Evolutionary conservation across 225 moss, liverwort and hornwort species (phyloP).

Genomic region (Pleurozium schreberi): DNA sequence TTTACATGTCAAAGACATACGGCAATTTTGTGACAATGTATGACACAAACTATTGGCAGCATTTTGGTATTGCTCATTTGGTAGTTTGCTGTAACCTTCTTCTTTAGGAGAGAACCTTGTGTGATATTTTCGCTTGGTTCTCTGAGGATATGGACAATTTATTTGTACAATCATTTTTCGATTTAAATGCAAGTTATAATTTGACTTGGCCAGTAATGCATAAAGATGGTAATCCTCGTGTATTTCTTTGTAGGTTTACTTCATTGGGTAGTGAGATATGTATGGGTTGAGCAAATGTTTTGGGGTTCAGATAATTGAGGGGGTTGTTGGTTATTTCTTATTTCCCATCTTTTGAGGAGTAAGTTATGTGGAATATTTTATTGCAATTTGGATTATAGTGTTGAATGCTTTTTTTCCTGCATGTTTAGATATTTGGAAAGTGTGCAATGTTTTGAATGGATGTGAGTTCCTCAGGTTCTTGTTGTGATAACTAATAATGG

Average conservation of each 20-base stretch:
- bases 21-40: neutral
- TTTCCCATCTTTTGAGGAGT: neutral
- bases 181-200: neutral
- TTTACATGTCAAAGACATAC: neutral
- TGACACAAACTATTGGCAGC: neutral
- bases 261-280: neutral
- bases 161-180: neutral
- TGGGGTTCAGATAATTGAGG: neutral
- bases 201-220: neutral
- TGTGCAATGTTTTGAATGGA: neutral
- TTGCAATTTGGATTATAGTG: neutral
- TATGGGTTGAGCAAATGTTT: neutral
- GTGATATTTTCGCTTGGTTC: neutral
- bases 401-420: neutral
- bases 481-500: neutral
- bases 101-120: neutral
- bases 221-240: neutral
- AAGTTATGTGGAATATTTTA: neutral
- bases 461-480: neutral
- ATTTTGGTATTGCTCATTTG: neutral
- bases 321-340: neutral
- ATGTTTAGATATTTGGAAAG: neutral
- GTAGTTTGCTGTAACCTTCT: neutral
- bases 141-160: neutral
- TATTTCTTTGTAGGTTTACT: neutral